Conservation (phyloP, 23 red algal genomes). For the Gracilaria domingensis region DNA sequence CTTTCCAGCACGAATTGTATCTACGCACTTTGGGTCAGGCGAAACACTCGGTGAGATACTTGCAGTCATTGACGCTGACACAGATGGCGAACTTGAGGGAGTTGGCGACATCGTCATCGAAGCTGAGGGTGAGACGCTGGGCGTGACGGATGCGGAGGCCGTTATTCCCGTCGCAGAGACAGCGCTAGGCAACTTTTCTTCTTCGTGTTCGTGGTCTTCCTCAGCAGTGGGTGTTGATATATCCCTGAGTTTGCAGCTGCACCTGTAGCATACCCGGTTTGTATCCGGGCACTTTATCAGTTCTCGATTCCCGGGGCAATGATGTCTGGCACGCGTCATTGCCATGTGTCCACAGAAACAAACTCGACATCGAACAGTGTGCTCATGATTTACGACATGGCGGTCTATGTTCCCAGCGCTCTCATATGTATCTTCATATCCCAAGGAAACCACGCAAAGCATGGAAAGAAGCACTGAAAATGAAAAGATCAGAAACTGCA, state of each 20-base stretch:
- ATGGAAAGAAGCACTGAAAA: not conserved
- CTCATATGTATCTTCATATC: not conserved
- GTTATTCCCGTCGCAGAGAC: not conserved
- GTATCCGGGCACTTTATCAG: not conserved
- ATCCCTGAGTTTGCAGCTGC: not conserved
- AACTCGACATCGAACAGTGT: conserved; percentile 10
- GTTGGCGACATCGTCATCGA: not conserved
- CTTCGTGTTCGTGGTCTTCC: not conserved
- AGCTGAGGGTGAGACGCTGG: not conserved
- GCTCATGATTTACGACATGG: conserved; percentile 1
- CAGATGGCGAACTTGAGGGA: not conserved
- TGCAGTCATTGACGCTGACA: not conserved
- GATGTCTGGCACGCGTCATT: not conserved
- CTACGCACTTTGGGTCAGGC: not conserved
- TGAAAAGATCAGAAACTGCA: not conserved
- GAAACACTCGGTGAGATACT: not conserved
- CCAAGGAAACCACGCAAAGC: not conserved
- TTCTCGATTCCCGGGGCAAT: conserved; percentile 28
- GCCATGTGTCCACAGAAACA: conserved; percentile 27
- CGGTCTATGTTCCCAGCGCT: not conserved
- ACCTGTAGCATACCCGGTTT: conserved; percentile 16
- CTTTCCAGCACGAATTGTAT: not conserved
- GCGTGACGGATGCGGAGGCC: not conserved
- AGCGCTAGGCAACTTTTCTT: not conserved
- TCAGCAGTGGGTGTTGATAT: not conserved